Evolutionary conservation across 768 basidiomycete species (phyloP), one percentile per base, ranked within the genome.

Genomic region (Tubosaeta brunneosetosa): DNA sequence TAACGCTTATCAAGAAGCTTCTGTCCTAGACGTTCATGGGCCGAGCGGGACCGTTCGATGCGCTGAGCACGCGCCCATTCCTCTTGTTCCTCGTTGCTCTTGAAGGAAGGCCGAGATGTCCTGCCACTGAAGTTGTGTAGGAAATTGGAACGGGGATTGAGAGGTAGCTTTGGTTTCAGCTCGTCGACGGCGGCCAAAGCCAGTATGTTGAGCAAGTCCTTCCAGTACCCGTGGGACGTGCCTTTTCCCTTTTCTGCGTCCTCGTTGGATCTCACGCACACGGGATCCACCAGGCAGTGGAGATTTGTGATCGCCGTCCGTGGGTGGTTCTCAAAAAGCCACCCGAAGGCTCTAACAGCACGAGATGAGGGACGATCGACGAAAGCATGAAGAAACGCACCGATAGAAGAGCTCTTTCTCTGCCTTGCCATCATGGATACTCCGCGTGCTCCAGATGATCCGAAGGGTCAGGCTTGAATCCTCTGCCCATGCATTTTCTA

Each of bases 191-290:
- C 73, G 11, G 81, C 82, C 27, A 89, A 74, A 4, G 79, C 75
- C 5, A 88, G 71, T 45, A 89, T 81, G 47, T 86, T 84, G 48
- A 86, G 75, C 19, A 88, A 73, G 58, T 88, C 87, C 61, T 90
- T 88, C 83, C 84, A 88, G 60, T 83, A 86, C 0, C 86, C 86
- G 45, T 88, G 86, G 4, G 74, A 53, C 17, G 58, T 49, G 31
- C 61, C 34, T 10, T 17, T 27, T 43, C 33, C 57, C 46, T 27
- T 52, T 13, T 47, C 22, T 12, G 31, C 7, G 11, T 22, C 36
- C 34, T 53, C 49, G 16, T 5, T 16, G 14, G 57, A 33, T 26
- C 65, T 64, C 5, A 51, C 46, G 62, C 82, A 81, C 8, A 79
- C 74, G 0, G 81, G 82, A 9, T 76, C 70, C 36, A 84, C 78